Base-by-base conservation (phyloP, 345 rosid species). In the Pseudoturritis turrita region DNA sequence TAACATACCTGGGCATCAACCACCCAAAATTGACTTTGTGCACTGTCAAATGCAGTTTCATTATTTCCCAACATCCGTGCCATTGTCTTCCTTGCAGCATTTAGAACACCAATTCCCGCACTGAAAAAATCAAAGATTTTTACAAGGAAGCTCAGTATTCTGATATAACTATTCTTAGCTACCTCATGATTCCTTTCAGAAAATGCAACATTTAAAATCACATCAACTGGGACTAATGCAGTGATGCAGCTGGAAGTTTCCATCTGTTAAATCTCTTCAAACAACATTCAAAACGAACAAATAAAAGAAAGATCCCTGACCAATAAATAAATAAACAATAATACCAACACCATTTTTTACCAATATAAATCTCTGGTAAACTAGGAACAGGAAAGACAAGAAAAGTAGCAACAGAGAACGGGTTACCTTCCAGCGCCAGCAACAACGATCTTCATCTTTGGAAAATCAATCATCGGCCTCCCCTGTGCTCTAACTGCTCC, bases 401-500 rank as follows among this genome's bases (percentile, higher is more conserved):
- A 28, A 50, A 23, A 35, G 29, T 4, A 28, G 25, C 10, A 62
- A 37, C 46, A 54, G 37, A 36, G 45, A 70, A 39, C 2, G 19
- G 40, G 37, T 39, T 70, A 87, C 98, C 98, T 94, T 82, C 98
- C 98, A 79, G 98, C 98, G 62, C 98, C 97, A 78, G 98, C 93
- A 80, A 91, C 97, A 83, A 95, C 97, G 22, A 89, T 95, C 84
- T 89, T 89, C 83, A 80, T 88, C 88, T 95, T 95, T 31, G 99
- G 96, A 68, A 95, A 95, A 83, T 91, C 99, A 60, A 95, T 87
- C 96, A 95, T 89, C 12, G 99, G 83, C 80, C 92, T 80, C 68
- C 99, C 99, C 77, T 95, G 96, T 70, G 97, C 97, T 84, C 99
- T 88, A 64, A 91, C 99, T 49, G 97, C 97, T 79, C 99, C 97